These are phyloP conservation scores for Penicillium sp. DNA, from an alignment of 2,329 filamentous ascomycete species.

Conservation along the genomic window DNA sequence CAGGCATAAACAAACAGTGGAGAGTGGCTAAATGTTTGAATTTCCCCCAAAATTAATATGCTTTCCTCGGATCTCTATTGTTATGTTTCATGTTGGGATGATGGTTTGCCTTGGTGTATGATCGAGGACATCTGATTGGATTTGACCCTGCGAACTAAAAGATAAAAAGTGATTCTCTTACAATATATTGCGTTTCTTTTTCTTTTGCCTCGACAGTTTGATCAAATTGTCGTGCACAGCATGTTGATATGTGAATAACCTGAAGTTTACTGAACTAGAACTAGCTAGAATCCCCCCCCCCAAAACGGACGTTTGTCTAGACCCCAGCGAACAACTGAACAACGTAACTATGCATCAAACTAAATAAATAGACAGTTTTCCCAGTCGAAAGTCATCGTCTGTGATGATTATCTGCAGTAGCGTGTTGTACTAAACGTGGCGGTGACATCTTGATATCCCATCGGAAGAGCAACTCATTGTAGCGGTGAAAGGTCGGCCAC, in stretches of 20 bases:
- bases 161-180: conserved; percentile 2
- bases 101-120: conserved; percentile 6
- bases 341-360: conserved; percentile 5
- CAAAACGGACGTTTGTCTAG: background rate
- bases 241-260: conserved; percentile 2
- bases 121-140: conserved; percentile 14
- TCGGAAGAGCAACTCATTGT: conserved; percentile 10
- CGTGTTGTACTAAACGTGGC: conserved; percentile 23
- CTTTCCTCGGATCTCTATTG: background rate
- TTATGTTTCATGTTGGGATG: conserved; percentile 8
- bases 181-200: no score
- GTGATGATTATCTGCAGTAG: conserved; percentile 24
- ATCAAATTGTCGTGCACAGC: background rate
- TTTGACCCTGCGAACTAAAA: conserved; percentile 4
- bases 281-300: background rate
- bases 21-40: conserved; percentile 1
- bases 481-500: conserved; percentile 25
- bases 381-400: background rate
- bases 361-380: background rate
- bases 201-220: background rate
- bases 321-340: background rate
- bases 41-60: conserved; percentile 1
- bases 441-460: conserved; percentile 23
- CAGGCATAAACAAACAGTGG: conserved; percentile 3
- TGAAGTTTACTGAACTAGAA: background rate